Conservation (phyloP, 768 basidiomycete species). For the Macrolepiota albuminosa region DNA sequence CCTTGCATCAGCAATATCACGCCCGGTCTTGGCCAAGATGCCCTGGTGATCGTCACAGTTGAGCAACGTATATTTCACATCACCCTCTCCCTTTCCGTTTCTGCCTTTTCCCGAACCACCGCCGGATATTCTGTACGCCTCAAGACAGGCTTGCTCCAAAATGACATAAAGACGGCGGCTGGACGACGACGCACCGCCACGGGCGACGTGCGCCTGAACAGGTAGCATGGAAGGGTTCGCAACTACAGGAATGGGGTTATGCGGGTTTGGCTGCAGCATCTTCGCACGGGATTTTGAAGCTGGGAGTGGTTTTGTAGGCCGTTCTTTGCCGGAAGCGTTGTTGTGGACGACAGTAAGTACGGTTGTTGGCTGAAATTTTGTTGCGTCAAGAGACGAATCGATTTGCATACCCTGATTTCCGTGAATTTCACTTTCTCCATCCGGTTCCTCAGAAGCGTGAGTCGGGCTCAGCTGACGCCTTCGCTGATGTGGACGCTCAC, state of each 20-base stretch:
- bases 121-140: slow-evolving; percentile 84
- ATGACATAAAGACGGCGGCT: slow-evolving; percentile 83
- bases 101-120: slow-evolving; percentile 53
- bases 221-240: slow-evolving; percentile 82
- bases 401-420: slow-evolving; percentile 26
- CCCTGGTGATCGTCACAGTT: slow-evolving; percentile 99
- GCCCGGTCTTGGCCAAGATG: slow-evolving; percentile 93
- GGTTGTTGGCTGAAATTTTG: slow-evolving; percentile 2
- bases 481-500: slow-evolving; percentile 50
- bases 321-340: slow-evolving; percentile 26
- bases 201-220: slow-evolving; percentile 71
- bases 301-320: slow-evolving; percentile 65
- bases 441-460: slow-evolving; percentile 29
- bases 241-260: slow-evolving; percentile 42
- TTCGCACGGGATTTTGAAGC: slow-evolving; percentile 46
- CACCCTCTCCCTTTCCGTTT: slow-evolving; percentile 56
- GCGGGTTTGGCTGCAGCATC: slow-evolving; percentile 34
- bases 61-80: slow-evolving; percentile 92
- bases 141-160: slow-evolving; percentile 90
- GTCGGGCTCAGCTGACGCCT: slow-evolving; percentile 41
- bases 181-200: slow-evolving; percentile 44
- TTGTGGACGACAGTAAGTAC: slow-evolving; percentile 21
- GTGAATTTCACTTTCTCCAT: slow-evolving; percentile 23
- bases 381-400: slow-evolving; percentile 18
- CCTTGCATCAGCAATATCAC: slow-evolving; percentile 98